Evolutionary conservation across 768 basidiomycete species (phyloP), one percentile per base, ranked within the genome.

Genomic region (Termitomyces sp.): DNA sequence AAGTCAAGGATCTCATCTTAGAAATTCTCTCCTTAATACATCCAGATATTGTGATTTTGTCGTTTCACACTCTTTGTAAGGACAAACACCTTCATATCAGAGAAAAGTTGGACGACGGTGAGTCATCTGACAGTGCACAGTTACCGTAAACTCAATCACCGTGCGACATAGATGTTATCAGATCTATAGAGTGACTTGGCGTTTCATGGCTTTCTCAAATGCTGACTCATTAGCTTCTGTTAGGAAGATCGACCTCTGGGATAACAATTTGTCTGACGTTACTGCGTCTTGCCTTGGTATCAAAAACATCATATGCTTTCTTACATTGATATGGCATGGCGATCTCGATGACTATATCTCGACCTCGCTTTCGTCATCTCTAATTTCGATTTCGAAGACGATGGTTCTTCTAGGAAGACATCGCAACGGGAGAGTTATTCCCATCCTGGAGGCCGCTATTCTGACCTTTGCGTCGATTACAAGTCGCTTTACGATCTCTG

Each of bases 261-360:
- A 52, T 32, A 25, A 25, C 23, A 21, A 11, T 29, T 23, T 19
- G 25, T 34, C 43, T 38, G 45, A 47, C 17, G 32, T 29, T 31
- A 35, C 37, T 49, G 31, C 43, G 11, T 44, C 52, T 32, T 54
- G 69, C 16, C 58, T 59, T 31, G 29, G 57, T 21, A 57, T 69
- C n/a, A 68, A 70, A 59, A 53, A 57, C 14, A 40, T 63, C 1
- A 44, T 74, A 14, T 63, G 65, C 53, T 72, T 80, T 53, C 58
- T 77, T n/a, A 63, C 66, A 2, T 61, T 78, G 27, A 54, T 75
- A 23, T 75, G 72, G 72, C 63, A 70, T 35, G 65, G 66, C 48
- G 56, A 59, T 34, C 58, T 69, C 25, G 59, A 61, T 41, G 45
- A 23, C 32, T 52, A 32, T 48, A 34, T 58, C 34, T 43, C 29